phyloP scores from a whole-genome alignment of 306 rosid species.

The Acacia crassicarpa region DNA sequence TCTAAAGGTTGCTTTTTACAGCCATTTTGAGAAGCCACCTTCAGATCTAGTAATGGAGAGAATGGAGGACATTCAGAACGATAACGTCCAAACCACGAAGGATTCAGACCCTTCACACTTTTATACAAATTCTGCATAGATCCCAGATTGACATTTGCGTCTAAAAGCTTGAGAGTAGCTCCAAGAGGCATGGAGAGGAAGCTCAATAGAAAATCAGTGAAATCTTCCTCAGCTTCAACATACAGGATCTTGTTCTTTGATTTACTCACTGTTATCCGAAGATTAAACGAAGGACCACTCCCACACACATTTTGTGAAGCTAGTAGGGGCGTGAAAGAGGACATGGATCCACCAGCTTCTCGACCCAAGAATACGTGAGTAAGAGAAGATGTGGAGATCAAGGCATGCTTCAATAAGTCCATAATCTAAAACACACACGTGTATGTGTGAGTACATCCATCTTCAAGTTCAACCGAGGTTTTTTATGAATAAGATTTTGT shows the following conservation, averaged over 20 bases:
- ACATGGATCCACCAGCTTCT: not conserved
- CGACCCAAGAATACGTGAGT: not conserved
- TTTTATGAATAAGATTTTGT: too few relatives aligned
- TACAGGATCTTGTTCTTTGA: not conserved
- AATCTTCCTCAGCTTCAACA: conserved; percentile 19
- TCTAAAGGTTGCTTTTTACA: not conserved
- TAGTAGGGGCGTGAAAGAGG: not conserved
- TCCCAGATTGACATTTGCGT: not conserved
- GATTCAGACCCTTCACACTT: conserved; percentile 4
- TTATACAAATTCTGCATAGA: not conserved
- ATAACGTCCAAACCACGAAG: conserved; percentile 2
- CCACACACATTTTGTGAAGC: not conserved
- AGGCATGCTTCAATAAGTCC: not conserved
- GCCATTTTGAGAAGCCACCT: not conserved
- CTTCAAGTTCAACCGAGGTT: not conserved
- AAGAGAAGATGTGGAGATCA: not conserved
- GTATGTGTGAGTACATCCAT: not conserved
- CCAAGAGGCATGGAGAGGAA: conserved; percentile 28
- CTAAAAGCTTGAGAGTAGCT: not conserved
- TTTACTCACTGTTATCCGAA: not conserved
- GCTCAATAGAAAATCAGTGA: conserved; percentile 12
- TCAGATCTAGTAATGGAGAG: not conserved
- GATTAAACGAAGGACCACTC: too few relatives aligned
- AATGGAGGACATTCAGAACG: not conserved
- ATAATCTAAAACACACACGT: not conserved